Conservation (phyloP, 495 filamentous ascomycete species). For the Pyrenopolyporus hunteri region DNA sequence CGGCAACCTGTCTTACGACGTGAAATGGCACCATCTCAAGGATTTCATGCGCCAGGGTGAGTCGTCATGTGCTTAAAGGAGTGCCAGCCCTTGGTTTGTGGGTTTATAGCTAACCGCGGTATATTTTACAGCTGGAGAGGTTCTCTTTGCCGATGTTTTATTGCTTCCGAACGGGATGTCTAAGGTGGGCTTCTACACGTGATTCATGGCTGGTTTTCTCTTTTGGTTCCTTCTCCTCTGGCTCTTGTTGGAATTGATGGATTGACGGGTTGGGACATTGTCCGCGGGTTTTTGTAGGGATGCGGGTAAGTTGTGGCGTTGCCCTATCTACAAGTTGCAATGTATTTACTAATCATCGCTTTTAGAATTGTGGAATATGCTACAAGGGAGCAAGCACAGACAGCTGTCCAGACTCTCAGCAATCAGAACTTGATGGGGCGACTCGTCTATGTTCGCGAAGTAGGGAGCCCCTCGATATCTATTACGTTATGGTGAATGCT, state of each 20-base stretch:
- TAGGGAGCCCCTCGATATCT: slow-evolving; percentile 50
- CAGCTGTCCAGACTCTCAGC: slow-evolving; percentile 96
- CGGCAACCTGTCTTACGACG: slow-evolving; percentile 97
- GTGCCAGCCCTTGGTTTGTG: background rate
- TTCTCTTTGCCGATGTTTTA: slow-evolving; percentile 99
- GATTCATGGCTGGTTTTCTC: slow-evolving; percentile 84
- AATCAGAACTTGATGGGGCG: slow-evolving; percentile 98
- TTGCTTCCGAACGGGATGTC: slow-evolving; percentile 99
- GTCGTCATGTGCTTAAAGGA: slow-evolving; percentile 45
- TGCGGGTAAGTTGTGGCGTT: slow-evolving; percentile 82
- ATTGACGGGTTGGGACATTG: slow-evolving; percentile 99
- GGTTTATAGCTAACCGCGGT: slow-evolving; percentile 7
- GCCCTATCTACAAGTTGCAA: background rate
- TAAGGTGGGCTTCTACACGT: slow-evolving; percentile 98
- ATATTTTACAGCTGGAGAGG: slow-evolving; percentile 81
- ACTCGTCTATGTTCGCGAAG: slow-evolving; percentile 97
- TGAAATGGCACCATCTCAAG: slow-evolving; percentile 99
- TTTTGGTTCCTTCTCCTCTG: slow-evolving; percentile 68
- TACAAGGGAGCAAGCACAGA: slow-evolving; percentile 97
- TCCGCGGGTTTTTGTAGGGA: slow-evolving; percentile 93
- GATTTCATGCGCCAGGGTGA: slow-evolving; percentile 99
- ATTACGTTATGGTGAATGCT: slow-evolving; percentile 29
- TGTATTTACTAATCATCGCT: background rate
- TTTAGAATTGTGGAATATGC: slow-evolving; percentile 99
- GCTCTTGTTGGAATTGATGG: slow-evolving; percentile 91